Conservation (phyloP, 176 grass and related monocot species). For the Musa acuminata region DNA sequence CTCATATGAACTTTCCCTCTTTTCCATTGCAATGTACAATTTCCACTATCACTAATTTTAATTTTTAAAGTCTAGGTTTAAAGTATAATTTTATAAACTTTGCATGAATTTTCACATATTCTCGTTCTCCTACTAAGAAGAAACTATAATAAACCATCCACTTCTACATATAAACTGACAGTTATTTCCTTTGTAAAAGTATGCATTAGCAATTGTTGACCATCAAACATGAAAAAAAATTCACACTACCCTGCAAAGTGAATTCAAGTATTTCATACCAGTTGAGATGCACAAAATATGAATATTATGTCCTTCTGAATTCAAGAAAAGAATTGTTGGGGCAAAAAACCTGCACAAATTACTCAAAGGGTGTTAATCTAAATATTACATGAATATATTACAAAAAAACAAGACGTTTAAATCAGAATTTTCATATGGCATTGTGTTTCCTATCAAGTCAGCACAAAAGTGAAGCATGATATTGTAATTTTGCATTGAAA, state of each 20-base stretch:
- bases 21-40: too few relatives aligned
- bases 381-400: neutral
- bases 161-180: too few relatives aligned
- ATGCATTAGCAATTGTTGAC: neutral
- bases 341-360: conserved; percentile 71
- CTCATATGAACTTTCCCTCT: too few relatives aligned
- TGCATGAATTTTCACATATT: too few relatives aligned
- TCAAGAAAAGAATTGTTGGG: conserved; percentile 68
- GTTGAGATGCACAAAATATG: conserved; percentile 75
- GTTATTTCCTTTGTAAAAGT: too few relatives aligned
- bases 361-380: neutral
- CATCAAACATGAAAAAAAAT: neutral
- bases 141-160: too few relatives aligned
- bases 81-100: too few relatives aligned
- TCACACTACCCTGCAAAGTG: neutral
- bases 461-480: neutral
- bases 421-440: neutral
- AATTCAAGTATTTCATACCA: conserved; percentile 30
- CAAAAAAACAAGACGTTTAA: neutral
- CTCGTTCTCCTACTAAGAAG: too few relatives aligned
- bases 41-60: too few relatives aligned
- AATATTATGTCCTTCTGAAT: conserved; percentile 54
- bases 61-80: too few relatives aligned
- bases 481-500: neutral
- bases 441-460: neutral